These are phyloP conservation scores for Boletus insuetus DNA, from an alignment of 768 basidiomycete genomes.

Conservation along the genomic window DNA sequence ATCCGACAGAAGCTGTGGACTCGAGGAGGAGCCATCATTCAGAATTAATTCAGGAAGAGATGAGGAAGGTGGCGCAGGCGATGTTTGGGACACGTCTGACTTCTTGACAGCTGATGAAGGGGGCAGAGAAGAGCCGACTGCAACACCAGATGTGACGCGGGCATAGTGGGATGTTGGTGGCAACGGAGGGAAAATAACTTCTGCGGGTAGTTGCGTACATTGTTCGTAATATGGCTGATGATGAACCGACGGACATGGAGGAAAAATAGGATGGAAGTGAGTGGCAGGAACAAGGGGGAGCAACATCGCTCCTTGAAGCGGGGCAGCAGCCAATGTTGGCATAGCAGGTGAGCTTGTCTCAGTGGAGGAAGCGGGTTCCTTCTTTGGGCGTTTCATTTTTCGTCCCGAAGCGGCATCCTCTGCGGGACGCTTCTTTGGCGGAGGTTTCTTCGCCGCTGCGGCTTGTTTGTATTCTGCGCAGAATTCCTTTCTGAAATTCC, in stretches of 20 bases:
- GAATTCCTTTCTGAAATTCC: slow-evolving; percentile 71
- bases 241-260: slow-evolving; percentile 55
- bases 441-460: slow-evolving; percentile 26
- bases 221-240: slow-evolving; percentile 75
- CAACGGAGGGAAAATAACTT: slow-evolving; percentile 72
- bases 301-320: slow-evolving; percentile 16
- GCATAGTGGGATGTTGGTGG: slow-evolving; percentile 50
- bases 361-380: slow-evolving; percentile 26
- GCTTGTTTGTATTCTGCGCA: slow-evolving; percentile 39
- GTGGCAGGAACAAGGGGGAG: slow-evolving; percentile 23
- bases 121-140: slow-evolving; percentile 16
- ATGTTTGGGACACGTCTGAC: slow-evolving; percentile 23
- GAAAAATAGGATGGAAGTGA: slow-evolving; percentile 42
- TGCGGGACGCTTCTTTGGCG: slow-evolving; percentile 38
- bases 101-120: slow-evolving; percentile 25
- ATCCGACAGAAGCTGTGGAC: slow-evolving; percentile 45
- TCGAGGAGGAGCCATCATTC: slow-evolving; percentile 64
- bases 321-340: slow-evolving; percentile 19
- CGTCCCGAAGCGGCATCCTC: slow-evolving; percentile 39
- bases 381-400: slow-evolving; percentile 49
- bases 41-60: slow-evolving; percentile 64
- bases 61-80: slow-evolving; percentile 34
- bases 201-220: slow-evolving; percentile 54
- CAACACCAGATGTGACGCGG: slow-evolving; percentile 22
- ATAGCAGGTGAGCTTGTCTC: slow-evolving; percentile 23